These are phyloP conservation scores for Sophora flavescens DNA, from an alignment of 306 rosid species.

Conservation along the genomic window DNA sequence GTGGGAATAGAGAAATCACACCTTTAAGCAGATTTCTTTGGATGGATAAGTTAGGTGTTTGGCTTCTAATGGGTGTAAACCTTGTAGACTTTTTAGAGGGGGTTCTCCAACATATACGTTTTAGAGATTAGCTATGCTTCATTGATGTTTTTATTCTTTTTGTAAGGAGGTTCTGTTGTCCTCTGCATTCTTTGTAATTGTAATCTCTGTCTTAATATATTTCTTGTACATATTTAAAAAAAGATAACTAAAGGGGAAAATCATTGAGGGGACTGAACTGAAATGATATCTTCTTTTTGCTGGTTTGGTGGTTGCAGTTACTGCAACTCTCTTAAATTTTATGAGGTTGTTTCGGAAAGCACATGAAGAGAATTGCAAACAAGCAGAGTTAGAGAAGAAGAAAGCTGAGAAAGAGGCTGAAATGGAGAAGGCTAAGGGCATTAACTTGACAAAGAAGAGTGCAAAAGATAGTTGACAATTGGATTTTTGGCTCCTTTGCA, in stretches of 20 bases:
- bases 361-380: slow-evolving; percentile 90
- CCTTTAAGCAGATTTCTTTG: no score
- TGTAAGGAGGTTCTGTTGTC: no score
- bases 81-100: no score
- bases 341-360: slow-evolving; percentile 91
- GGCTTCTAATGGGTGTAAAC: no score
- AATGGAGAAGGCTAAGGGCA: slow-evolving; percentile 92
- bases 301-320: slow-evolving; percentile 73
- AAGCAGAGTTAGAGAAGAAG: slow-evolving; percentile 92
- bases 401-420: slow-evolving; percentile 90
- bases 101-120: no score
- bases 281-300: slow-evolving; percentile 26
- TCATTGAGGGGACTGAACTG: slow-evolving; percentile 5
- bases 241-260: slow-evolving; percentile 9
- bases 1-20: no score
- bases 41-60: no score
- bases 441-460: slow-evolving; percentile 70
- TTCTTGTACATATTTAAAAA: no score
- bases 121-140: no score
- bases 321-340: slow-evolving; percentile 81
- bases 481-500: slow-evolving; percentile 51
- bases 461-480: slow-evolving; percentile 69
- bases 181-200: no score
- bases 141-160: no score
- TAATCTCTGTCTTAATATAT: no score